A percentile compares a stretch with the other conserved stretches of the same genome.
phyloP scores from a whole-genome alignment of 2,329 filamentous ascomycete genomes.

The Hortaea sp. region DNA sequence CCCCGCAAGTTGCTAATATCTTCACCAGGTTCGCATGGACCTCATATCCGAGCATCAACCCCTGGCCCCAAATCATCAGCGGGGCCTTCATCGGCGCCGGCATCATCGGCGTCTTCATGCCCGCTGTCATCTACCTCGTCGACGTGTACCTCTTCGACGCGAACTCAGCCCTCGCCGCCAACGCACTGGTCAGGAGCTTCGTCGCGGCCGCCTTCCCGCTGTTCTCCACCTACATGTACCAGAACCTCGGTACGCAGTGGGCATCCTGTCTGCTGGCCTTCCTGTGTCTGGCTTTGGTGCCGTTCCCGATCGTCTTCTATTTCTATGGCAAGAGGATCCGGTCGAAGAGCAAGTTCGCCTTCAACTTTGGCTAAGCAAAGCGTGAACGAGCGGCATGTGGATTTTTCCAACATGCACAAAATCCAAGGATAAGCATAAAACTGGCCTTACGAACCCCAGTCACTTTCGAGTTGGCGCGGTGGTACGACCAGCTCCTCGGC shows the following conservation, averaged over 20 bases:
- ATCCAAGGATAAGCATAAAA: too few species aligned
- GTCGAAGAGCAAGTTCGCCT: slow-evolving; percentile 5
- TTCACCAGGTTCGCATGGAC: slow-evolving; percentile 46
- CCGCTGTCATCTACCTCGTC: slow-evolving; percentile 33
- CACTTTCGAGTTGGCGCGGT: too few species aligned
- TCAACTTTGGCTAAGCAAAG: background rate
- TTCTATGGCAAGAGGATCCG: slow-evolving; percentile 18
- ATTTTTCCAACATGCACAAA: background rate
- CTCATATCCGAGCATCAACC: slow-evolving; percentile 30
- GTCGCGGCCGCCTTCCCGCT: slow-evolving; percentile 29
- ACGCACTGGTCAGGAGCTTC: slow-evolving; percentile 25
- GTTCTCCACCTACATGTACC: slow-evolving; percentile 25
- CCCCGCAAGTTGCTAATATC: slow-evolving; percentile 15
- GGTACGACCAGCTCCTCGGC: too few species aligned
- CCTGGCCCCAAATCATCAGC: slow-evolving; percentile 33
- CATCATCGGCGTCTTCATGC: slow-evolving; percentile 37
- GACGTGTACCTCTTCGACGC: slow-evolving; percentile 33
- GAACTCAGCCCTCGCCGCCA: slow-evolving; percentile 24
- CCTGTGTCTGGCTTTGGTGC: slow-evolving; percentile 21
- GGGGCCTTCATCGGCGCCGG: slow-evolving; percentile 32
- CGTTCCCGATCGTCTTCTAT: slow-evolving; percentile 21
- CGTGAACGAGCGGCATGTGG: background rate
- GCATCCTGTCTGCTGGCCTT: slow-evolving; percentile 25
- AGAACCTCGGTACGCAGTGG: slow-evolving; percentile 25
- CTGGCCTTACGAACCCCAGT: too few species aligned